Conservation (phyloP, 1,139 yeast species). For the Nakaseomyces nivariensis region DNA sequence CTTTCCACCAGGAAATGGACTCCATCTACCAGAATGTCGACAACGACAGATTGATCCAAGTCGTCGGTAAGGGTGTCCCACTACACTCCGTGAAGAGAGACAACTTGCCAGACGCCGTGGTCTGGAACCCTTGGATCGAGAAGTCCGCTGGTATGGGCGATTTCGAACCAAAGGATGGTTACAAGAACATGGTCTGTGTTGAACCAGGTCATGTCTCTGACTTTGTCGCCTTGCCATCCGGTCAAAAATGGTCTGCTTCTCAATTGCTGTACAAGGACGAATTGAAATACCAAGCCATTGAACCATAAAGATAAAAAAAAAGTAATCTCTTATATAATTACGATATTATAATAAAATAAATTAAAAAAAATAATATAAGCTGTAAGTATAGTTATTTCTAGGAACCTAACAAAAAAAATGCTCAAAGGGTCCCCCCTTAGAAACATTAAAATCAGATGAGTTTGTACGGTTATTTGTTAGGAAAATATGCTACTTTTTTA, state of each 20-base stretch:
- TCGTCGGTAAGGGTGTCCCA: slow-evolving; percentile 60
- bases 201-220: slow-evolving; percentile 86
- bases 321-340: slow-evolving; percentile 7
- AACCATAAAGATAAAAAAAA: neutral
- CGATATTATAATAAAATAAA: neutral
- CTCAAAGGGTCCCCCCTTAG: too few species aligned
- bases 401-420: too few species aligned
- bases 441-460: too few species aligned
- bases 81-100: slow-evolving; percentile 53
- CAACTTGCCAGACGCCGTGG: slow-evolving; percentile 79
- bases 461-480: too few species aligned
- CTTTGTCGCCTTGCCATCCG: slow-evolving; percentile 52
- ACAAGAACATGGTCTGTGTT: slow-evolving; percentile 77
- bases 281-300: slow-evolving; percentile 31
- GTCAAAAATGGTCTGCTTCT: slow-evolving; percentile 59
- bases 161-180: slow-evolving; percentile 79
- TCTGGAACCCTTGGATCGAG: slow-evolving; percentile 95
- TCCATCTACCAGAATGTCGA: slow-evolving; percentile 63
- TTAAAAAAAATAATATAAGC: neutral
- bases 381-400: too few species aligned
- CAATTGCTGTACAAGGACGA: slow-evolving; percentile 42
- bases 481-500: too few species aligned
- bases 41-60: slow-evolving; percentile 47
- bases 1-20: slow-evolving; percentile 74
- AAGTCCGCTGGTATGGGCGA: slow-evolving; percentile 76